A percentile compares a stretch with the other conserved stretches of the same genome.
Evolutionary conservation across 2,329 filamentous ascomycete species (phyloP).

Genomic region (Ophiostoma ulmi): DNA sequence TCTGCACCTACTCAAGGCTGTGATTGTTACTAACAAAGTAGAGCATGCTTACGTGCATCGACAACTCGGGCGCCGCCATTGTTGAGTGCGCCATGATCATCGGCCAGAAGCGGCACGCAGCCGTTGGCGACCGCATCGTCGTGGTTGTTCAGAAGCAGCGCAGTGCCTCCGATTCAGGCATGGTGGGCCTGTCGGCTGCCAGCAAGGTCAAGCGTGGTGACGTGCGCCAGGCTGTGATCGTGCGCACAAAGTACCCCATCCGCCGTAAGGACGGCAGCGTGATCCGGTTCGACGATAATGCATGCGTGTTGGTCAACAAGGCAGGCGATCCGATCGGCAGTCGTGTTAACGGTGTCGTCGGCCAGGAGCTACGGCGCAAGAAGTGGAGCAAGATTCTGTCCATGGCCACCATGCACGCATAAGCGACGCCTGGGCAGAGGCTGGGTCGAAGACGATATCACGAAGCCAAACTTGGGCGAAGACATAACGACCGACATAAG

Average conservation of each 20-base stretch:
- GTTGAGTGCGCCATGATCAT: slow-evolving; percentile 95
- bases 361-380: slow-evolving; percentile 79
- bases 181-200: slow-evolving; percentile 65
- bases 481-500: neutral
- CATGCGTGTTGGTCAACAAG: slow-evolving; percentile 96
- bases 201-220: slow-evolving; percentile 96
- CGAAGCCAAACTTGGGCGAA: neutral
- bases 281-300: slow-evolving; percentile 94
- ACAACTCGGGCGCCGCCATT: slow-evolving; percentile 96
- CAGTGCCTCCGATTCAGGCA: slow-evolving; percentile 65
- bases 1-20: neutral
- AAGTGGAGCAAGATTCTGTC: slow-evolving; percentile 99
- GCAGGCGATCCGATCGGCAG: slow-evolving; percentile 90
- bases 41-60: slow-evolving; percentile 99
- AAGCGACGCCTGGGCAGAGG: slow-evolving; percentile 25
- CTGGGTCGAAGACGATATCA: neutral
- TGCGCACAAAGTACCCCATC: slow-evolving; percentile 82
- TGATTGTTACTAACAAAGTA: slow-evolving; percentile 35
- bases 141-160: slow-evolving; percentile 97
- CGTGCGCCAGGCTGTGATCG: slow-evolving; percentile 91
- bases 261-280: slow-evolving; percentile 84
- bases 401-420: slow-evolving; percentile 70
- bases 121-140: slow-evolving; percentile 93
- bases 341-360: slow-evolving; percentile 87
- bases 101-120: slow-evolving; percentile 81